phyloP scores from a whole-genome alignment of 2,329 filamentous ascomycete genomes.

The Xylariaceae sp. region DNA sequence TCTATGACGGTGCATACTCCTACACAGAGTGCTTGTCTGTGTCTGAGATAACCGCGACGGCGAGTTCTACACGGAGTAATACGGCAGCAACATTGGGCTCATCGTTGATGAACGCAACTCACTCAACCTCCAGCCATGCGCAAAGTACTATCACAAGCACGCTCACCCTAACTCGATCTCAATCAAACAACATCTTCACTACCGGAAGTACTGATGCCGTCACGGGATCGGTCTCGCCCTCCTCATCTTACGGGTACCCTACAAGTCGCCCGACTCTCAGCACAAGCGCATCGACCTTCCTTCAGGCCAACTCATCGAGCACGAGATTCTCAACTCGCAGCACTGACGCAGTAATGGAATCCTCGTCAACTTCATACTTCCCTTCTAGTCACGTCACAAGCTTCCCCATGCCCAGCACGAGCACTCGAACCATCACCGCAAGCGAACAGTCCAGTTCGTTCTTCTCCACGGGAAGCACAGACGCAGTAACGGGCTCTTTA shows the following conservation, averaged over 20 bases:
- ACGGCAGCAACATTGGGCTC: neutral
- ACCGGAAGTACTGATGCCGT: slow-evolving; percentile 16
- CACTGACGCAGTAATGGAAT: slow-evolving; percentile 13
- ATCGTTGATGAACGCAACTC: neutral
- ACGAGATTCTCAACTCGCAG: slow-evolving; percentile 12
- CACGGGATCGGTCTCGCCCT: slow-evolving; percentile 8
- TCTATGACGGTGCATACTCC: slow-evolving; percentile 22
- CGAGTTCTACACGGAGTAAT: slow-evolving; percentile 5
- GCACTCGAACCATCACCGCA: slow-evolving; percentile 14
- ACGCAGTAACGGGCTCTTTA: slow-evolving; percentile 9
- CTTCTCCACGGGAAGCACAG: slow-evolving; percentile 8
- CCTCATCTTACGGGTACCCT: slow-evolving; percentile 2
- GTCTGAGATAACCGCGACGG: slow-evolving; percentile 5
- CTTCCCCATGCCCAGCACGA: slow-evolving; percentile 2
- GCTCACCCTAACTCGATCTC: slow-evolving; percentile 5
- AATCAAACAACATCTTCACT: slow-evolving; percentile 9
- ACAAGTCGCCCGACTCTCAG: slow-evolving; percentile 4
- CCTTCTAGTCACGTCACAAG: slow-evolving; percentile 8
- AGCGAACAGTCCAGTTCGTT: neutral
- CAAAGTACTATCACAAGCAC: slow-evolving; percentile 9
- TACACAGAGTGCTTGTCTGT: slow-evolving; percentile 23
- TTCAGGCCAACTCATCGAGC: neutral
- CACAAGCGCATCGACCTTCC: slow-evolving; percentile 12
- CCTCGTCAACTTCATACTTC: slow-evolving; percentile 3
- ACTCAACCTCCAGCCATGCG: neutral